A percentile compares a stretch with the other conserved stretches of the same genome.
Conservation (phyloP, 257 asterid genomes). For the Fraxinus anomala region DNA sequence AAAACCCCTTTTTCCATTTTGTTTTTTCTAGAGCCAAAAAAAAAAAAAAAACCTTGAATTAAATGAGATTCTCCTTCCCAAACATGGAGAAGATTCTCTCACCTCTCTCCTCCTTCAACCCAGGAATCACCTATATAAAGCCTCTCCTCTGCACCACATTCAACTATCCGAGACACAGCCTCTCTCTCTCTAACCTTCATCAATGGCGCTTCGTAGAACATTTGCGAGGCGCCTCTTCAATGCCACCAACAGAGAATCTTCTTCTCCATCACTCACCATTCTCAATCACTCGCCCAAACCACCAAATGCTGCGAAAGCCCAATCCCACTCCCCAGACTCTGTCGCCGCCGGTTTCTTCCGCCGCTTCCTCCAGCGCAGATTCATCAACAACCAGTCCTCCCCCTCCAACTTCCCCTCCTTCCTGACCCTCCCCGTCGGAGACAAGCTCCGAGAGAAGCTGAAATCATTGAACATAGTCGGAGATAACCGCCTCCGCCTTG, state of each 20-base stretch:
- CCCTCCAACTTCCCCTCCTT: conserved; percentile 46
- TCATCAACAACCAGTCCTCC: conserved; percentile 48
- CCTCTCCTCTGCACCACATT: conserved; percentile 25
- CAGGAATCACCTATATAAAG: conserved; percentile 45
- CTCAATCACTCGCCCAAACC: conserved; percentile 17
- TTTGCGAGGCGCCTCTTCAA: conserved; percentile 19
- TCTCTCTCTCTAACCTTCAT: not conserved
- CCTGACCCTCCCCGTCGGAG: conserved; percentile 59
- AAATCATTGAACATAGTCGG: conserved; percentile 40
- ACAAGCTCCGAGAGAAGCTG: conserved; percentile 58
- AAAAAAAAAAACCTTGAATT: too few species aligned
- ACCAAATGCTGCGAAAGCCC: conserved; percentile 19
- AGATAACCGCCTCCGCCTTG: conserved; percentile 38
- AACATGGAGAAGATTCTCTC: not conserved
- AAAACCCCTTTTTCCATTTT: too few species aligned
- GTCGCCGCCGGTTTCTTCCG: conserved; percentile 38
- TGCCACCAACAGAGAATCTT: conserved; percentile 33
- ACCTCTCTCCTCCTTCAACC: conserved; percentile 7
- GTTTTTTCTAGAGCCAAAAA: too few species aligned
- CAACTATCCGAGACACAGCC: conserved; percentile 29
- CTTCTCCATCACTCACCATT: not conserved
- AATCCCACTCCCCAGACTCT: conserved; percentile 34
- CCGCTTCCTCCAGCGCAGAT: conserved; percentile 52
- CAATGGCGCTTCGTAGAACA: conserved; percentile 36
- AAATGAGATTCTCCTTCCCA: not conserved